Base-by-base conservation (phyloP, 768 basidiomycete genomes). In the Porphyrellus cyaneotinctus region DNA sequence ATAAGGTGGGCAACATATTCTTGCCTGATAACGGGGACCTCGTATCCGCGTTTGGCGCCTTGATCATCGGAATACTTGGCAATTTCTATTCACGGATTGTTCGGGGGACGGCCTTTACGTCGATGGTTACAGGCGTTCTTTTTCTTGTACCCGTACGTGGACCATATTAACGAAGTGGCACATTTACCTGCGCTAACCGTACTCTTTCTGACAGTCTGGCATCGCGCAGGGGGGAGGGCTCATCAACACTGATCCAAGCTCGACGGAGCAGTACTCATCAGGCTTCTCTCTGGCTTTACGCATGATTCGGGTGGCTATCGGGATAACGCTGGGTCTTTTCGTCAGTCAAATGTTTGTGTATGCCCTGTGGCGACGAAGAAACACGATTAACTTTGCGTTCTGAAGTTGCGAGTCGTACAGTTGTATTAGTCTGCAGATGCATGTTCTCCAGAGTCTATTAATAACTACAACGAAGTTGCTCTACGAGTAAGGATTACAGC, bases 41-140 rank as follows among this genome's bases (percentile, higher is more conserved):
- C 49, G 82, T 88, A 20, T 86, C 88, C 26, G 87, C 88, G 36
- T 76, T 83, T 56, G 90, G 91, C 18, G 88, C 91, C 20, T 78
- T 90, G 58, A 79, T 84, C 31, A 83, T 90, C 53, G 89, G 91
- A 32, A 68, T 84, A n/a, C 76, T 90, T 32, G 90, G 88, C 43
- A 91, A 91, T 62, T 63, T 84, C n/a, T 91, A 91, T 64, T 89
- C 88, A 32, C 79, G 89, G 17, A 68, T 86, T 17, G 74, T 84
- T 52, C 76, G 83, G 26, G 90, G 89, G 47, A 91, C 89, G 3
- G 89, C 91, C 4, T 94, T 93, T 67, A 91, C 89, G 0, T 83
- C 86, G 12, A 94, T 92, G 88, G 87, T 92, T n/a, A 88, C 91
- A 3, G 88, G 88, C n/a, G 86, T 95, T n/a, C 70, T 92, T 43